phyloP scores from a whole-genome alignment of 352 stramenopile genomes.

The Phytophthora sp. region DNA sequence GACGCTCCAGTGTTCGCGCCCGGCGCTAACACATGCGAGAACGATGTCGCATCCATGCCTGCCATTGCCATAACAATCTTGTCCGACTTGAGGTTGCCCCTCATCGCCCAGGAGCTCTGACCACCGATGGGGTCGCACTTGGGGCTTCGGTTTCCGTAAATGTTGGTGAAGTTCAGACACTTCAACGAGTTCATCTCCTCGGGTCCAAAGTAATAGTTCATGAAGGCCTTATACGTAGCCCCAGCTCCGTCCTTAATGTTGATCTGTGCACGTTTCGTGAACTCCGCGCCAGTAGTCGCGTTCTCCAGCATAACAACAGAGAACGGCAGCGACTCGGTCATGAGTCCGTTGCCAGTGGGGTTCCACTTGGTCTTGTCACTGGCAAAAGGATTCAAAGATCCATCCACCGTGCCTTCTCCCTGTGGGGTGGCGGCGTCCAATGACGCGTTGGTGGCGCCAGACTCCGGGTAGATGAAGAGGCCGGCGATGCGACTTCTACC shows the following conservation, averaged over 20 bases:
- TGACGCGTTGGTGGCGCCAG: slow-evolving; percentile 42
- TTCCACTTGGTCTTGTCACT: slow-evolving; percentile 73
- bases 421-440: slow-evolving; percentile 67
- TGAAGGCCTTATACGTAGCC: slow-evolving; percentile 74
- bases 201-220: slow-evolving; percentile 89
- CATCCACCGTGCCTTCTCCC: slow-evolving; percentile 63
- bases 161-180: slow-evolving; percentile 80
- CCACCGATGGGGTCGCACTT: slow-evolving; percentile 84
- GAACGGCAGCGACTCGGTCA: slow-evolving; percentile 54
- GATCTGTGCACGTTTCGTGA: slow-evolving; percentile 58
- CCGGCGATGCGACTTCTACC: slow-evolving; percentile 51
- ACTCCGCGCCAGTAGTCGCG: slow-evolving; percentile 38
- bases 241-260: slow-evolving; percentile 53
- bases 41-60: slow-evolving; percentile 73
- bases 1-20: slow-evolving; percentile 80
- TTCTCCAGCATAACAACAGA: slow-evolving; percentile 73
- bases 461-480: slow-evolving; percentile 62
- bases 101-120: slow-evolving; percentile 73
- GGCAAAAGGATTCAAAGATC: slow-evolving; percentile 70
- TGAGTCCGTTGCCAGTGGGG: slow-evolving; percentile 50
- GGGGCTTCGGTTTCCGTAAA: slow-evolving; percentile 65
- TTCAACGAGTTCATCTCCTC: slow-evolving; percentile 71
- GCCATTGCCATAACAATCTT: slow-evolving; percentile 79
- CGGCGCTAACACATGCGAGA: slow-evolving; percentile 75
- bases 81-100: slow-evolving; percentile 51